Conservation (phyloP, 2,329 filamentous ascomycete genomes). For the Teratosphaeria nubilosa region DNA sequence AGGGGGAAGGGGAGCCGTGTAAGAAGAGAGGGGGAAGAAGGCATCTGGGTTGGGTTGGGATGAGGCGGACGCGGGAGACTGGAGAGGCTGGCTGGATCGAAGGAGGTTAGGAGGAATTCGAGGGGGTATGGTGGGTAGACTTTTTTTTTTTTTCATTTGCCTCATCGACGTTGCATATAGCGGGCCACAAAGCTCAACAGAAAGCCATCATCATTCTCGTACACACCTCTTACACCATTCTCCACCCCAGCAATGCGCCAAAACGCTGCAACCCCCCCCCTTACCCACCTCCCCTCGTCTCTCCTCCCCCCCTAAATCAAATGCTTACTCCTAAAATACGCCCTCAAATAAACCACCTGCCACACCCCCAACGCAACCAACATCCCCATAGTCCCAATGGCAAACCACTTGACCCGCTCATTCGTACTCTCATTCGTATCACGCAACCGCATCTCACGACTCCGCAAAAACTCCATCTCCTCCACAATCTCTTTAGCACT, state of each 20-base stretch:
- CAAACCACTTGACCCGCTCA: conserved; percentile 97
- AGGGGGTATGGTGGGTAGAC: not conserved
- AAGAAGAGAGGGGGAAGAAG: not conserved
- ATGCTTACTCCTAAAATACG: conserved; percentile 77
- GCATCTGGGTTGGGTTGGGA: not conserved
- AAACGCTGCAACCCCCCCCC: too few relatives aligned
- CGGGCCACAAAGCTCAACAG: too few relatives aligned
- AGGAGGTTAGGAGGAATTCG: not conserved
- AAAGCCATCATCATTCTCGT: not conserved
- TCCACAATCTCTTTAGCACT: conserved; percentile 75
- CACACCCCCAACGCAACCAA: conserved; percentile 80
- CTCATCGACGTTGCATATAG: not conserved
- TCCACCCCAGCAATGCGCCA: too few relatives aligned
- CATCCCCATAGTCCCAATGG: conserved; percentile 84
- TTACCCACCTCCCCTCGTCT: not conserved
- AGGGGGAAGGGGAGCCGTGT: not conserved
- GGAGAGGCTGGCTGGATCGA: not conserved
- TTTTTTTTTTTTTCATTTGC: not conserved
- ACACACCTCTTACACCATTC: too few relatives aligned
- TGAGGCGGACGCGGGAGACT: not conserved
- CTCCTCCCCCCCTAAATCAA: conserved; percentile 33
- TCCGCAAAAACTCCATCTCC: conserved; percentile 93
- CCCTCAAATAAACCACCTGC: conserved; percentile 96
- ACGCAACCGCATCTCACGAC: conserved; percentile 84
- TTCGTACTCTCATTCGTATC: conserved; percentile 99